Evolutionary conservation across 805 yeast species (phyloP).

Genomic region (Peterozyma toletana): DNA sequence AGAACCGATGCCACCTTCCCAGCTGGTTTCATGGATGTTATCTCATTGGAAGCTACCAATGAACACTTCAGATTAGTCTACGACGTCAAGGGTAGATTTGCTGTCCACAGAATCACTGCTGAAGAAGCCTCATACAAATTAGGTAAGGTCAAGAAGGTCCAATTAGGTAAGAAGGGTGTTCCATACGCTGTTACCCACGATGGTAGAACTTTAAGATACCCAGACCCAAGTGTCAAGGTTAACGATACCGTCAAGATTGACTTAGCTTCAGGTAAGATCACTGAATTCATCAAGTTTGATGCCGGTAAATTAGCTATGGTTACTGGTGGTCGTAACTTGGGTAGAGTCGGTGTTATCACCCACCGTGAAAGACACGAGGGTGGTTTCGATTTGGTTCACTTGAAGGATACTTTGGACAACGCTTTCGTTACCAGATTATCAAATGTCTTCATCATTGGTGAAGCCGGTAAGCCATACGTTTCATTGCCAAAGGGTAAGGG

Average conservation of each 20-base stretch:
- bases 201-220: constrained; percentile 99
- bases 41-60: constrained; percentile 94
- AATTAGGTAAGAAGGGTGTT: constrained; percentile 96
- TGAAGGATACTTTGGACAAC: constrained; percentile 93
- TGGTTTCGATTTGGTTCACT: constrained; percentile 96
- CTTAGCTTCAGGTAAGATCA: constrained; percentile 91
- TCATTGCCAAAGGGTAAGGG: constrained; percentile 99
- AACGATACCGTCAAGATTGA: constrained; percentile 98
- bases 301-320: constrained; percentile 88
- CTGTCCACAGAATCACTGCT: constrained; percentile 98
- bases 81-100: constrained; percentile 98
- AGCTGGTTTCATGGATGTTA: constrained; percentile 99
- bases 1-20: constrained; percentile 99
- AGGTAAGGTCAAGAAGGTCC: constrained; percentile 97
- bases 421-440: constrained; percentile 89
- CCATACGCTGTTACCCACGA: constrained; percentile 99
- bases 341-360: constrained; percentile 91
- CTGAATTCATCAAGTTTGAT: constrained; percentile 85
- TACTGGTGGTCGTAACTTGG: constrained; percentile 98
- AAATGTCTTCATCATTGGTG: constrained; percentile 94
- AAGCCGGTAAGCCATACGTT: constrained; percentile 89
- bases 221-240: constrained; percentile 94
- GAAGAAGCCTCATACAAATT: constrained; percentile 98
- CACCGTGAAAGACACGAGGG: constrained; percentile 98
- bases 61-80: constrained; percentile 99